Evolutionary conservation across 192 early-diverging fungal genomes (phyloP).

Genomic region (Coemansia sp.): DNA sequence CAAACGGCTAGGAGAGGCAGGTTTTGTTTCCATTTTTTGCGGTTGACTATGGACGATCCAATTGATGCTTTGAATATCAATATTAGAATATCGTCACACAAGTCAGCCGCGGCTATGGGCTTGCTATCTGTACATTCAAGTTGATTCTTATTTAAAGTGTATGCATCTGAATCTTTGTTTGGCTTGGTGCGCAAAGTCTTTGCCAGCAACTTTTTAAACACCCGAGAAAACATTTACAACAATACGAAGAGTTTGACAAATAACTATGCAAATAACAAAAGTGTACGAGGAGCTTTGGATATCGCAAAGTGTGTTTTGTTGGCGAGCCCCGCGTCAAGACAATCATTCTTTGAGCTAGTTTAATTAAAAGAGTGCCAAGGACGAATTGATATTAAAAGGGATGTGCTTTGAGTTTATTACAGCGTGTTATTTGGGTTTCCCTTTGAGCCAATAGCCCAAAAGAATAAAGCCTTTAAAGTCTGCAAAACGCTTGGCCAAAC

Average conservation of each 20-base stretch:
- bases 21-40: slow-evolving; percentile 1
- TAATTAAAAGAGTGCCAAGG: background rate
- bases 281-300: background rate
- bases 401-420: background rate
- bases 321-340: background rate
- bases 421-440: background rate
- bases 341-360: background rate
- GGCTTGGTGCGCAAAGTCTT: background rate
- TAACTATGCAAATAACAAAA: background rate
- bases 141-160: too few species aligned
- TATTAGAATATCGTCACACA: slow-evolving; percentile 10
- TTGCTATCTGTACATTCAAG: background rate
- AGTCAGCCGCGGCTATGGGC: background rate
- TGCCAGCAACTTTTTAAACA: too few species aligned
- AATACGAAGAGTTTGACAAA: background rate
- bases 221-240: too few species aligned
- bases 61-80: slow-evolving; percentile 1
- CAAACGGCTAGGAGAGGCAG: slow-evolving; percentile 9
- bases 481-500: too few species aligned
- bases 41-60: background rate
- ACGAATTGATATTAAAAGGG: background rate
- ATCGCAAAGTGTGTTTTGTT: background rate
- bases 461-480: background rate
- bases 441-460: background rate
- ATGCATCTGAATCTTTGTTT: too few species aligned